Conservation (phyloP, 2,329 filamentous ascomycete species). For the Thelonectria discophora region DNA sequence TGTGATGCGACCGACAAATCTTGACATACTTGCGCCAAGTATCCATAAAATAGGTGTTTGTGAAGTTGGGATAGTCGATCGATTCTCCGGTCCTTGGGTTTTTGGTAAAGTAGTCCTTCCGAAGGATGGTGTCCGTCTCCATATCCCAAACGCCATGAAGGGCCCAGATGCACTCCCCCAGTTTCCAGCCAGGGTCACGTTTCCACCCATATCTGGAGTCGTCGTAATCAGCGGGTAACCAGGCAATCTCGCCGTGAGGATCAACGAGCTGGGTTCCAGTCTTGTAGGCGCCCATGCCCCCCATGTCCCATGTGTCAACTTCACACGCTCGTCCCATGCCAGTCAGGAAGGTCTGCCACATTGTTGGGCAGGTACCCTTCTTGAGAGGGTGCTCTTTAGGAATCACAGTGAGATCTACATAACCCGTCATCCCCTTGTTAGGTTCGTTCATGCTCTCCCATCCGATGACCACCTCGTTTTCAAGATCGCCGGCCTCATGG, state of each 20-base stretch:
- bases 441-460: slow-evolving; percentile 99
- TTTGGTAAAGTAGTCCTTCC: slow-evolving; percentile 87
- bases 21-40: slow-evolving; percentile 81
- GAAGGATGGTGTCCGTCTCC: slow-evolving; percentile 75
- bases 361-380: slow-evolving; percentile 91
- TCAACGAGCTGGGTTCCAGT: slow-evolving; percentile 85
- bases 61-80: slow-evolving; percentile 86
- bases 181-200: slow-evolving; percentile 84
- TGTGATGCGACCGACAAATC: slow-evolving; percentile 78
- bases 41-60: slow-evolving; percentile 89
- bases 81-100: slow-evolving; percentile 76
- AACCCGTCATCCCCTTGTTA: slow-evolving; percentile 85
- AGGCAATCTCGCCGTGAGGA: slow-evolving; percentile 84
- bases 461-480: slow-evolving; percentile 87
- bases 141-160: slow-evolving; percentile 97
- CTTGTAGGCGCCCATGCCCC: slow-evolving; percentile 90
- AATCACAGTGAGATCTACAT: slow-evolving; percentile 80
- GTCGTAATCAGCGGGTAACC: slow-evolving; percentile 84
- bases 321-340: slow-evolving; percentile 93
- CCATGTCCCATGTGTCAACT: slow-evolving; percentile 92
- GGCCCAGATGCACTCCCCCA: slow-evolving; percentile 96
- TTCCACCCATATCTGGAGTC: slow-evolving; percentile 92
- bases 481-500: slow-evolving; percentile 87
- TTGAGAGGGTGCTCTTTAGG: slow-evolving; percentile 89
- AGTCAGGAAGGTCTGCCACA: slow-evolving; percentile 91